phyloP scores from a whole-genome alignment of 2,329 filamentous ascomycete genomes.

The Sclerotinia nivalis region DNA sequence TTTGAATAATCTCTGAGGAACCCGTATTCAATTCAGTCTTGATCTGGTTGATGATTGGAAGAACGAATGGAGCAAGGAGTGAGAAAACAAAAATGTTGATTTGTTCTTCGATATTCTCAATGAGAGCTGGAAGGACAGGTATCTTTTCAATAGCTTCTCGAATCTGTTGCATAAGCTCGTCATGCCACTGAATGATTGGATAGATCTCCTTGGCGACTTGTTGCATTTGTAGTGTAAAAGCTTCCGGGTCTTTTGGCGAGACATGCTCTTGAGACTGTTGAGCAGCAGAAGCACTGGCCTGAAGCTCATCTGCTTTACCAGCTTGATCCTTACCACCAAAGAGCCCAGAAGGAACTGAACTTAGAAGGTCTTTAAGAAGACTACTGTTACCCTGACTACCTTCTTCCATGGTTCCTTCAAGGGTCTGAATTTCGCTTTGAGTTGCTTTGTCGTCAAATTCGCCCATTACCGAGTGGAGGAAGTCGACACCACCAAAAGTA shows the following conservation, averaged over 20 bases:
- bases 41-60: constrained; percentile 84
- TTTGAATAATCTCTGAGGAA: constrained; percentile 83
- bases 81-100: constrained; percentile 88
- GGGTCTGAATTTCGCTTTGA: constrained; percentile 85
- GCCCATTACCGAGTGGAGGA: constrained; percentile 81
- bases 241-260: constrained; percentile 78
- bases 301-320: constrained; percentile 74
- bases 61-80: constrained; percentile 83
- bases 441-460: constrained; percentile 85
- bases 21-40: constrained; percentile 84
- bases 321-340: constrained; percentile 76
- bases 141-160: constrained; percentile 79
- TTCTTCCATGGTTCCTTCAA: constrained; percentile 77
- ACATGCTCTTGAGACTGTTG: constrained; percentile 75
- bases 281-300: constrained; percentile 70
- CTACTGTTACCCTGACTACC: constrained; percentile 67
- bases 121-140: constrained; percentile 77
- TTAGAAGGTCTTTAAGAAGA: constrained; percentile 74
- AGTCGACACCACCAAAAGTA: constrained; percentile 93
- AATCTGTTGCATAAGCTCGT: constrained; percentile 80
- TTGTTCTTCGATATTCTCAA: constrained; percentile 85
- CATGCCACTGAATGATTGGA: constrained; percentile 88
- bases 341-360: constrained; percentile 78
- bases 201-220: constrained; percentile 78
- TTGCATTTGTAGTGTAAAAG: constrained; percentile 75